Evolutionary conservation across 768 basidiomycete genomes (phyloP).

Genomic region (Tulasnella sp.): DNA sequence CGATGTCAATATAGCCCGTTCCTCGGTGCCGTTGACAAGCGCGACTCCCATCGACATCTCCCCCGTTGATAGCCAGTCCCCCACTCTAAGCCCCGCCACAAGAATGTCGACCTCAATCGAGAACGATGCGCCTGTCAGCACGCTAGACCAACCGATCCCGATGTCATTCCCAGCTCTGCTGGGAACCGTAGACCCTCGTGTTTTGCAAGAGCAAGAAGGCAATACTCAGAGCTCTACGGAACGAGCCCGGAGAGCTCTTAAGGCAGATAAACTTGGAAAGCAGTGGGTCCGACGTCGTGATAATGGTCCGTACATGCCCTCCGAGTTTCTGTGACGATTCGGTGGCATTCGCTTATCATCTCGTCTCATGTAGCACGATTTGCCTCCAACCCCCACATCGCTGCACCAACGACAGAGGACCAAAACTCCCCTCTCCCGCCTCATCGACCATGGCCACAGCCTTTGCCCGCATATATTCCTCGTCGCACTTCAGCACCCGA

Average conservation of each 20-base stretch:
- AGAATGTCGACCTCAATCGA: not conserved
- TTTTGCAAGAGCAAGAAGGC: constrained; percentile 12
- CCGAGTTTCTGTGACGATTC: not conserved
- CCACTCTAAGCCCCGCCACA: not conserved
- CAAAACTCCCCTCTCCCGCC: constrained; percentile 47
- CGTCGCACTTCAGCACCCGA: constrained; percentile 56
- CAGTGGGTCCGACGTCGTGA: constrained; percentile 73
- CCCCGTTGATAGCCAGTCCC: not conserved
- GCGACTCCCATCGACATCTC: not conserved
- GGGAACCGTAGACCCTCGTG: constrained; percentile 48
- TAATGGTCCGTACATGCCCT: constrained; percentile 51
- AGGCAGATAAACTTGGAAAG: constrained; percentile 56
- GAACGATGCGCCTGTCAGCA: not conserved
- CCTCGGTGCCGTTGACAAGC: not conserved
- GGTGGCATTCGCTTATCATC: not conserved
- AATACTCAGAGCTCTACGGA: constrained; percentile 21
- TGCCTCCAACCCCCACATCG: constrained; percentile 66
- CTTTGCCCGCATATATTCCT: constrained; percentile 65
- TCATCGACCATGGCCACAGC: constrained; percentile 60
- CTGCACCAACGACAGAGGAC: constrained; percentile 59
- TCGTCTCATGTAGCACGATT: constrained; percentile 54
- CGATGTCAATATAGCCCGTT: not conserved
- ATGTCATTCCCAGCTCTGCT: constrained; percentile 72
- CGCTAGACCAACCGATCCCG: constrained; percentile 42
- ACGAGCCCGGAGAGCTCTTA: constrained; percentile 48